Evolutionary conservation across 1,284 basidiomycete genomes (phyloP), one percentile per base, ranked within the genome.

Genomic region (Apiotrichum akiyoshidainum): DNA sequence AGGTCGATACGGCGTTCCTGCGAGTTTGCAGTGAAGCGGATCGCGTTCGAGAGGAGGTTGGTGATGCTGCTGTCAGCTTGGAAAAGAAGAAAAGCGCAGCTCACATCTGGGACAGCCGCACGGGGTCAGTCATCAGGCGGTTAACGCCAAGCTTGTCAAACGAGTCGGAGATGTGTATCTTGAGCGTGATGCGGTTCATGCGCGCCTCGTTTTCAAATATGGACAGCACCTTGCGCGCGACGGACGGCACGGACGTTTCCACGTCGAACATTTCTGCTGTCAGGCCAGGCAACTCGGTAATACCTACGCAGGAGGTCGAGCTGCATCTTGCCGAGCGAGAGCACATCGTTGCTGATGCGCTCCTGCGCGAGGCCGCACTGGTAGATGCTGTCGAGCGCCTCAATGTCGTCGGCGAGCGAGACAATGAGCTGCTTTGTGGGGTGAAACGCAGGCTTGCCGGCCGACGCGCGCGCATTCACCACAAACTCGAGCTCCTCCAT

Each of bases 301-400:
- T 4, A 31, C 26, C 7, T 31, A 31, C 26, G 26, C n/a, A 65
- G 37, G 31, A 48, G 50, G 52, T 59, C 59, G 6, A 77, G 67
- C 55, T 78, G 77, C 22, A 78, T 70, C 44, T 75, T 66, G 17
- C 74, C 74, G 3, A 78, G 60, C 2, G 74, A 74, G 10, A 77
- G 64, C 22, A 77, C 70, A 41, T 78, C 77, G 53, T 78, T 76
- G 34, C 72, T 71, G 51, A 78, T 77, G 10, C 74, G 68, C 55
- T 75, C 74, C 60, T 78, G 76, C 11, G 72, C 67, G 14, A 75
- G 65, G 19, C 75, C 74, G 21, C 63, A 65, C 44, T 65, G 63
- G 46, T 65, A 65, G 40, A 65, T 65, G 46, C 60, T 61, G 40
- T 65, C 63, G 12, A 65, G 55, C 8, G 63, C 63, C 22, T 65